These are phyloP conservation scores for Bimuria novae-zelandiae DNA, from an alignment of 2,329 filamentous ascomycete species.

Conservation along the genomic window DNA sequence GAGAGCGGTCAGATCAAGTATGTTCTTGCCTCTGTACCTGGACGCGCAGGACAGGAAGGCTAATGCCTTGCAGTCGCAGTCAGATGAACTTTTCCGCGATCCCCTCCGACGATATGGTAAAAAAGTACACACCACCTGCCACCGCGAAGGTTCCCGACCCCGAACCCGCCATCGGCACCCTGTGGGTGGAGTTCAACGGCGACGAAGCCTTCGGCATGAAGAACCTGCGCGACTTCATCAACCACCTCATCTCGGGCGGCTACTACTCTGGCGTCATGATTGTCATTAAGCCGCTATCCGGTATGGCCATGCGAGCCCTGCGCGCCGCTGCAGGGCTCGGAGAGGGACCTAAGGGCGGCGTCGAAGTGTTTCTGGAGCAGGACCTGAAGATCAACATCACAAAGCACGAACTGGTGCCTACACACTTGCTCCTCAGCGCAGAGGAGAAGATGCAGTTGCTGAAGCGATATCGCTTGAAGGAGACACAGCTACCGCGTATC, in stretches of 20 bases:
- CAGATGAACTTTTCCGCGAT: conserved; percentile 87
- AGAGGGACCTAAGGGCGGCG: conserved; percentile 72
- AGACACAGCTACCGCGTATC: conserved; percentile 94
- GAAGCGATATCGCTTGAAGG: conserved; percentile 90
- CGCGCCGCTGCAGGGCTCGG: conserved; percentile 34
- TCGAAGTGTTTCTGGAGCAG: conserved; percentile 95
- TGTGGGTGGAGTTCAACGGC: conserved; percentile 91
- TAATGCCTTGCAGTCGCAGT: conserved; percentile 64
- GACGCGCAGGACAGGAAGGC: conserved; percentile 1
- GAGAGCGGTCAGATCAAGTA: conserved; percentile 78
- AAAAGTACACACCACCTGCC: conserved; percentile 76
- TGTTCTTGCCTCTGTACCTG: conserved; percentile 35
- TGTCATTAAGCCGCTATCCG: conserved; percentile 78
- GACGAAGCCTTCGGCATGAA: conserved; percentile 84
- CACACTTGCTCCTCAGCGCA: conserved; percentile 84
- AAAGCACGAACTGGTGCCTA: conserved; percentile 93
- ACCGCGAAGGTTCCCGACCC: conserved; percentile 72
- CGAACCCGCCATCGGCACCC: conserved; percentile 75
- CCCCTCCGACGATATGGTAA: conserved; percentile 81
- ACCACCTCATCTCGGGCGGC: conserved; percentile 76
- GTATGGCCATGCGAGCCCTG: conserved; percentile 63
- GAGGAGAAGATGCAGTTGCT: conserved; percentile 88
- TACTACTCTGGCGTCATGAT: conserved; percentile 92
- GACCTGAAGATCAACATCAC: conserved; percentile 98
- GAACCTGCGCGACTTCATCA: conserved; percentile 88